Base-by-base conservation (phyloP, 2,329 filamentous ascomycete species). In the Colletotrichum destructivum region DNA sequence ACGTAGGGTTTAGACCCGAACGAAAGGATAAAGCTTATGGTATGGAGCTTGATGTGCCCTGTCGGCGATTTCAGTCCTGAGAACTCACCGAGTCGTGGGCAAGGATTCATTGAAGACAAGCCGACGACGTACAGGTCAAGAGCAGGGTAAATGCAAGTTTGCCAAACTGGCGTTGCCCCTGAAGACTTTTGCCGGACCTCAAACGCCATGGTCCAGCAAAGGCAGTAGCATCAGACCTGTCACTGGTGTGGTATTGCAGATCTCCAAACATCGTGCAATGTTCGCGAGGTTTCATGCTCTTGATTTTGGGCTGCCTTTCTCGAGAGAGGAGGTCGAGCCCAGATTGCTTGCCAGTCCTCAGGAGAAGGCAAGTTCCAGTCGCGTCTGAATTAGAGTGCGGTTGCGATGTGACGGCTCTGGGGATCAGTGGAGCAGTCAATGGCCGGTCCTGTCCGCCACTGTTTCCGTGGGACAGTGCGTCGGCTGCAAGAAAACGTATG, bases 301-400 rank as follows among this genome's bases (percentile, higher is more conserved):
- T 35, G 31, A 66, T 57, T 23, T 54, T 72, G 49, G 35, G 40
- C 31, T 8, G 61, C 18, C 21, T 35, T 12, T 23, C 23, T 23
- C 12, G 11, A 31, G 23, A 40, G 21, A 54, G 23, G 26, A 44
- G 46, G n/a, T 49, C 42, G n/a, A 51, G 54, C 26, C 52, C 38
- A 55, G 26, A 55, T 21, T 26, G 49, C 51, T 62, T 23, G 40
- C 35, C 35, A 11, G 35, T 38, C 8, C 35, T 60, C 61, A 72
- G 66, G 70, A 71, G 70, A 62, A 56, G 21, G 38, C 0, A 21
- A 61, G 66, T 66, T 72, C 61, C 60, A 70, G 56, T 60, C 42
- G 55, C 61, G 70, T 72, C 66, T 66, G 61, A 44, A 66, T 47
- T 59, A 72, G 15, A 72, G 70, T 72, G 49, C 67, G 26, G 21